phyloP scores from a whole-genome alignment of 2,329 filamentous ascomycete genomes.

The Colletotrichum siamense region DNA sequence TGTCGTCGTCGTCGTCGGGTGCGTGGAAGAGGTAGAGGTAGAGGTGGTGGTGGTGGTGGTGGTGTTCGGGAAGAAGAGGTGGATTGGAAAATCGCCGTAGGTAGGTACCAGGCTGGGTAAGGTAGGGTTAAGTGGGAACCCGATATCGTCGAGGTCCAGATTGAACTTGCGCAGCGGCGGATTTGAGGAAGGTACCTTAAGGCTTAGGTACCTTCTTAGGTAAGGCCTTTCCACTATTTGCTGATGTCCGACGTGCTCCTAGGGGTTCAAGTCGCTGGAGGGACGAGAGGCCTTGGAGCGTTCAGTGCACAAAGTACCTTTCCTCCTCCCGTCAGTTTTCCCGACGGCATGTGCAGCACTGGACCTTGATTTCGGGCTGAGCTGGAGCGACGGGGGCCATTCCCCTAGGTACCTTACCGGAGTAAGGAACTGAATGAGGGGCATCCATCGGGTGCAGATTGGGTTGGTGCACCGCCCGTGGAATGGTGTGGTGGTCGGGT shows the following conservation, averaged over 20 bases:
- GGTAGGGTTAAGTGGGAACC: not conserved
- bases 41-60: not conserved
- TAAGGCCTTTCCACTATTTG: not conserved
- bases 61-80: not conserved
- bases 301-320: not conserved
- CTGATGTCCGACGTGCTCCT: not conserved
- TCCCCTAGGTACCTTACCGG: not conserved
- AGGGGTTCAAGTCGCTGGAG: not conserved
- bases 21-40: not conserved
- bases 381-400: not conserved
- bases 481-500: not conserved
- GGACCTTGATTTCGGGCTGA: not conserved
- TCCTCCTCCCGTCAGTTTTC: not conserved
- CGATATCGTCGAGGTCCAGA: constrained; percentile 12
- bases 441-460: not conserved
- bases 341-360: not conserved
- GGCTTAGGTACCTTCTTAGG: constrained; percentile 1
- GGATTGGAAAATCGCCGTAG: not conserved
- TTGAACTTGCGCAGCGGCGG: constrained; percentile 9
- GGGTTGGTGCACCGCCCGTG: not conserved
- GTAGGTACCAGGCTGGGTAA: not conserved
- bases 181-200: not conserved
- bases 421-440: not conserved
- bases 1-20: not conserved
- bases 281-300: not conserved